phyloP scores from a whole-genome alignment of 164 flowering plant species.

The Euptelea pleiosperma region DNA sequence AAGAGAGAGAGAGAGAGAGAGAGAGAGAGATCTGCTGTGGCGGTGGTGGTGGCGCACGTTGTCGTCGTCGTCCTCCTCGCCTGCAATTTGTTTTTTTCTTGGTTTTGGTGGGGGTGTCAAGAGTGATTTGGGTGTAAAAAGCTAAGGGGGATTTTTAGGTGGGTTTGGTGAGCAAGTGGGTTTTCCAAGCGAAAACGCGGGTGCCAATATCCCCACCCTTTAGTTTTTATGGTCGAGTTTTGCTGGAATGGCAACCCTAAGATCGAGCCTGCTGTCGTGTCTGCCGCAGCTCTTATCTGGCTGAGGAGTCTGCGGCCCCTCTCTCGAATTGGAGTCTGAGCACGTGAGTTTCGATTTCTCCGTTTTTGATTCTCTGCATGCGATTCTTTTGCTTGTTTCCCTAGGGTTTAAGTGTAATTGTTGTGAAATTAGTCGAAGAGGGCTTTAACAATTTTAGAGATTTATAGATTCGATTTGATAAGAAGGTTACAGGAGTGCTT shows the following conservation, averaged over 20 bases:
- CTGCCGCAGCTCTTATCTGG: slow-evolving; percentile 67
- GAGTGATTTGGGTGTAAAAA: too few relatives aligned
- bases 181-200: too few relatives aligned
- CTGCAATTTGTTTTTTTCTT: too few relatives aligned
- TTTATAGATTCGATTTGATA: neutral
- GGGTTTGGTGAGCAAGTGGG: too few relatives aligned
- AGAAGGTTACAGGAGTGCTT: neutral
- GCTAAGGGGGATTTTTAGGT: too few relatives aligned
- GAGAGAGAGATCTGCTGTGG: too few relatives aligned
- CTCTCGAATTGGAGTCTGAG: slow-evolving; percentile 65
- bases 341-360: slow-evolving; percentile 40
- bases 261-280: slow-evolving; percentile 75
- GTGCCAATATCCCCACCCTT: too few relatives aligned
- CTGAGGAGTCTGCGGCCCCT: slow-evolving; percentile 54
- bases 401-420: slow-evolving; percentile 16
- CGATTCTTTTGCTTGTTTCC: neutral
- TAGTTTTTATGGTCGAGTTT: too few relatives aligned
- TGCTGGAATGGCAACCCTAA: slow-evolving; percentile 44
- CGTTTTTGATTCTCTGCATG: neutral
- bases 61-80: too few relatives aligned
- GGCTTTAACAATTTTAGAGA: neutral
- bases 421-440: neutral
- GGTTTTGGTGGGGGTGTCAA: too few relatives aligned
- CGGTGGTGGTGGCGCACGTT: too few relatives aligned
- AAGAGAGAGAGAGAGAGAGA: too few relatives aligned